Base-by-base conservation (phyloP, 2,329 filamentous ascomycete genomes). In the Alternaria brassicicola region DNA sequence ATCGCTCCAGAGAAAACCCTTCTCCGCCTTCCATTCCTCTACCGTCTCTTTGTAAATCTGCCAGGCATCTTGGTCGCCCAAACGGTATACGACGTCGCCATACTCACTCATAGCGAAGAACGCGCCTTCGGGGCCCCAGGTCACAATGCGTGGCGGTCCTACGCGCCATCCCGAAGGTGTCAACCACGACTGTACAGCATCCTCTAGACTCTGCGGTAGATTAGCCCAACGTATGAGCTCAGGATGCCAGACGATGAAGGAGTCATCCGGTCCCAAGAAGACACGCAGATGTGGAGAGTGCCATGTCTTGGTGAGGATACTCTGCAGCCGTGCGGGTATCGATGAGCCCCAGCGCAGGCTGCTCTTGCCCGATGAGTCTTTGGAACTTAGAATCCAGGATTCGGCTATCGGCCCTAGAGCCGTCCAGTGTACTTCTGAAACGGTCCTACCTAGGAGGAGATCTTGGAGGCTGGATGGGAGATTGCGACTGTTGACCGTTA, bases 91-190 rank as follows among this genome's bases (percentile, higher is more conserved):
- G 0, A 75, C 71, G 33, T 74, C 69, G 2, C 72, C 75, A 36
- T 76, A 76, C 55, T 77, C 74, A 42, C 73, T 76, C 66, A 76
- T 70, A 6, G 73, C 71, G 45, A 77, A 76, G 55, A 70, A 76
- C 4, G 74, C 70, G n/a, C 68, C 69, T 10, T 69, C 60, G 8
- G 60, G 61, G 0, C 74, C 73, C 72, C 74, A 75, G 1, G 68
- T 70, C 3, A 75, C 68, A 15, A 74, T 68, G 4, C 72, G 57
- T 3, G 75, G 75, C 1, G 75, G 71, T 0, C 75, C 75, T 4
- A 67, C 68, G n/a, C 68, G 70, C 75, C 75, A 77, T 23, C 75
- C 75, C 0, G 70, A 63, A 9, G 75, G 75, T n/a, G 72, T 76
- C 17, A 77, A 69, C 75, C 75, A 77, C 5, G 66, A 66, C 47